Conservation (phyloP, 164 flowering plant genomes). For the Santalum album region DNA sequence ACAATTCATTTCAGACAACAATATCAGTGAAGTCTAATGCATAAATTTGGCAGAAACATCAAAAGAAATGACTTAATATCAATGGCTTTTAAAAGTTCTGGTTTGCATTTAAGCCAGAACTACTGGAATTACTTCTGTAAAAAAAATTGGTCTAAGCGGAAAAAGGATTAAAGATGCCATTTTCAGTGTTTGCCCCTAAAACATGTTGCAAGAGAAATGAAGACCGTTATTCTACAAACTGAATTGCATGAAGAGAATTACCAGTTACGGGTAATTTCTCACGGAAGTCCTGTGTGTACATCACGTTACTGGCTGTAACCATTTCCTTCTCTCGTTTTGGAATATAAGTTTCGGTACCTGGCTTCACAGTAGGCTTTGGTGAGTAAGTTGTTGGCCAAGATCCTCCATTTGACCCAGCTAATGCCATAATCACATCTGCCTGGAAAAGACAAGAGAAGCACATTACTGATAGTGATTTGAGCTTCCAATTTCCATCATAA, state of each 20-base stretch:
- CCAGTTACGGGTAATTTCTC: constrained; percentile 26
- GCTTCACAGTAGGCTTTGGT: constrained; percentile 31
- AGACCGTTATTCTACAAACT: constrained; percentile 16
- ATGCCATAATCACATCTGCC: constrained; percentile 93
- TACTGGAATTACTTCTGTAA: too few species aligned
- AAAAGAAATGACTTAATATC: too few species aligned
- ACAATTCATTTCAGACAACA: constrained; percentile 2
- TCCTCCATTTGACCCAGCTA: constrained; percentile 89
- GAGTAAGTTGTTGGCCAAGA: constrained; percentile 84
- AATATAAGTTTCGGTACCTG: constrained; percentile 21
- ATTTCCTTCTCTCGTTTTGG: constrained; percentile 32
- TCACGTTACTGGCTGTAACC: constrained; percentile 15
- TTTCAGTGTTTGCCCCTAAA: background rate
- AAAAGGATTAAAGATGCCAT: background rate
- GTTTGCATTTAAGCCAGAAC: too few species aligned
- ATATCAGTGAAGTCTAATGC: background rate
- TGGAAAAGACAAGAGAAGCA: constrained; percentile 25
- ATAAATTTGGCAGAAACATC: background rate
- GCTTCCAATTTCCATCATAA: too few species aligned
- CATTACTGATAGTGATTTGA: too few species aligned
- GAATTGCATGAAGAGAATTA: constrained; percentile 26
- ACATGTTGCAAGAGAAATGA: background rate
- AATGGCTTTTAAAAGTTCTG: too few species aligned
- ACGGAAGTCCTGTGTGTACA: constrained; percentile 29
- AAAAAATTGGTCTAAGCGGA: background rate